Percentiles rank a stretch among this genome's conserved stretches.
Evolutionary conservation across 1,284 basidiomycete species (phyloP).

Genomic region (Malassezia brasiliensis): DNA sequence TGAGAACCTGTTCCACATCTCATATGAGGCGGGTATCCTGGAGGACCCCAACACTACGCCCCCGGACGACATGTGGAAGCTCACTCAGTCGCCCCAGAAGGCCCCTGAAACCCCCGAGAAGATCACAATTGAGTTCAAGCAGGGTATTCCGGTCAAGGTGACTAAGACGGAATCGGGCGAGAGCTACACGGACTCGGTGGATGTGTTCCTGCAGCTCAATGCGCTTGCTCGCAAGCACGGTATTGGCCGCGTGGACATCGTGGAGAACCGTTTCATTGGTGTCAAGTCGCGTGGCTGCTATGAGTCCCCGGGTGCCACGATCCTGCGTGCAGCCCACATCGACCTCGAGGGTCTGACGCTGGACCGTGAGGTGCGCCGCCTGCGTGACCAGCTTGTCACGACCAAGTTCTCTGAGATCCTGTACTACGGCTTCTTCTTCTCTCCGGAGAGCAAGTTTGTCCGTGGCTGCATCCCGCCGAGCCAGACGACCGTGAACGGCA

Average conservation of each 20-base stretch:
- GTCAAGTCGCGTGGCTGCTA: constrained; percentile 98
- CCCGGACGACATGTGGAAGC: constrained; percentile 98
- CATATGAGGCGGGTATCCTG: constrained; percentile 96
- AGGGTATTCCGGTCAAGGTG: constrained; percentile 58
- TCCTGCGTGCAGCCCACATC: constrained; percentile 87
- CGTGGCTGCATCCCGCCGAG: constrained; percentile 67
- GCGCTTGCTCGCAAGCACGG: constrained; percentile 86
- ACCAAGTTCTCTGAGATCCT: constrained; percentile 79
- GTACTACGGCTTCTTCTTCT: constrained; percentile 92
- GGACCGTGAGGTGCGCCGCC: constrained; percentile 87
- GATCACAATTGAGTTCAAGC: constrained; percentile 60
- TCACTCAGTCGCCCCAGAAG: constrained; percentile 72
- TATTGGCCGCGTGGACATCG: constrained; percentile 92
- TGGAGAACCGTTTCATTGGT: constrained; percentile 98
- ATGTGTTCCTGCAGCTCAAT: constrained; percentile 88
- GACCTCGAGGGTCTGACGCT: constrained; percentile 94
- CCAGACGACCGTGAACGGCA: constrained; percentile 90
- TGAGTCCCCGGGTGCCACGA: constrained; percentile 90
- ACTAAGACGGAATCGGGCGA: constrained; percentile 33
- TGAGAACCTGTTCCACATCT: constrained; percentile 99
- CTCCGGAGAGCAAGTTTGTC: constrained; percentile 84
- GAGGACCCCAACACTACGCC: constrained; percentile 94
- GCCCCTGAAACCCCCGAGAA: constrained; percentile 73
- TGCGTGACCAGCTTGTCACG: constrained; percentile 91
- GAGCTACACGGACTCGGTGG: constrained; percentile 70